These are phyloP conservation scores for Aspergillus viridinutans DNA, from an alignment of 2,329 filamentous ascomycete genomes.

Conservation along the genomic window DNA sequence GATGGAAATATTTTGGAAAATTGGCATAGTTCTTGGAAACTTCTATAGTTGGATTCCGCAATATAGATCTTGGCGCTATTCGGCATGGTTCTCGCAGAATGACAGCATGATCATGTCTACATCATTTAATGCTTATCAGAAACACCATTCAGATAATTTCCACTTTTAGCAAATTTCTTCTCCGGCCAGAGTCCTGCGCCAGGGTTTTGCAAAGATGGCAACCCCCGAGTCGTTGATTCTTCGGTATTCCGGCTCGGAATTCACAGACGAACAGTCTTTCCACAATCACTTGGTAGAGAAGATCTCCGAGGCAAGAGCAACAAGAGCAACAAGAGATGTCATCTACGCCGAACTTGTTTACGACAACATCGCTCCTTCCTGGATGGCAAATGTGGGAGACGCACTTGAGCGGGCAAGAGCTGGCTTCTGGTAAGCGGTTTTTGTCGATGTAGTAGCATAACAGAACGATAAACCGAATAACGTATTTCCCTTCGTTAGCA, in stretches of 20 bases:
- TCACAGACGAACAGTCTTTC: background rate
- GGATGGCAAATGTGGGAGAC: background rate
- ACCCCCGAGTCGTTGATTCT: background rate
- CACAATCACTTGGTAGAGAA: no score
- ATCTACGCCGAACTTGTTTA: background rate
- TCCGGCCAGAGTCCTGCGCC: background rate
- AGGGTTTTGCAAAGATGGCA: background rate
- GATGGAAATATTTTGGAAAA: slow-evolving; percentile 1
- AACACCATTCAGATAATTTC: background rate
- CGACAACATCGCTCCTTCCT: background rate
- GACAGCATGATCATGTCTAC: background rate
- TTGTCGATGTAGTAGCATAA: no score
- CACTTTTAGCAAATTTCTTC: background rate
- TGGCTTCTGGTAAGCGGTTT: no score
- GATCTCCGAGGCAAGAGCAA: background rate
- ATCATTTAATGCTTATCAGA: background rate
- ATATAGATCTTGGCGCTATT: background rate
- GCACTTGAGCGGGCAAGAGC: no score
- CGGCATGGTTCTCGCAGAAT: background rate
- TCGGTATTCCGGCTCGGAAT: background rate
- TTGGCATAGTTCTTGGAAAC: no score
- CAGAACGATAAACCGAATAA: background rate
- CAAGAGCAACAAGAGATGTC: background rate
- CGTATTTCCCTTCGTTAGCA: background rate
- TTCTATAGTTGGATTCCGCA: no score